Base-by-base conservation (phyloP, 2,329 filamentous ascomycete genomes). In the Colletotrichum theobromicola region DNA sequence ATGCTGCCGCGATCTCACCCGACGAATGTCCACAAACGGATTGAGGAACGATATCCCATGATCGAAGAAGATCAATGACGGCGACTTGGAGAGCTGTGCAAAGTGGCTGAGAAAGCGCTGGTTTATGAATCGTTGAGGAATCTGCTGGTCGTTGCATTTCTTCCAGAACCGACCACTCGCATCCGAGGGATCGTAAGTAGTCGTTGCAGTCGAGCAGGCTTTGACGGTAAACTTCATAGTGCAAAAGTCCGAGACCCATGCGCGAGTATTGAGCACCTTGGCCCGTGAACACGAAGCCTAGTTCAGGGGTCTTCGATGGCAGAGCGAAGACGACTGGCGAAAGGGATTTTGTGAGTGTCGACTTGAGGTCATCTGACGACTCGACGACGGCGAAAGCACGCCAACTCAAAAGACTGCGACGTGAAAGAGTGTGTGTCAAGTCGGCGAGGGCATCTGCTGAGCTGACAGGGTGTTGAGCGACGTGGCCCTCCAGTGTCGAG, bases 1-100 rank as follows among this genome's bases (percentile, higher is more conserved):
- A 86, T 1, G 87, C 85, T 8, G 86, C 87, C 1, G 85, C 86
- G 34, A 88, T 84, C 69, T 88, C 87, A 2, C 87, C 86, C 1
- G 86, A 87, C 1, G 86, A 87, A 74, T 88, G 87, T 2, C 87
- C 86, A 9, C 87, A 79, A 4, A 86, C 84, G 18, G 80, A 76
- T 3, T 72, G 70, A 1, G 85, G 83, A 1, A 57, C 61, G 42
- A 87, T 77, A 8, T 76, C 77, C 12, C 85, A 80, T 2, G 81
- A 81, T 16, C 67, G 64, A 5, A 87, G 76, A 6, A 87, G 80
- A 32, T 87, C 84, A 4, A 87, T 81, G 2, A 86, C 76, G 5
- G 85, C 85, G 26, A 87, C 76, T 37, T 87, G 86, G 8, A 87
- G 69, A 4, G 82, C 83, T 2, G 85, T 87, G 16, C 82, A 86